Base-by-base conservation (phyloP, 352 stramenopile genomes). In the Pythium myriotylum region DNA sequence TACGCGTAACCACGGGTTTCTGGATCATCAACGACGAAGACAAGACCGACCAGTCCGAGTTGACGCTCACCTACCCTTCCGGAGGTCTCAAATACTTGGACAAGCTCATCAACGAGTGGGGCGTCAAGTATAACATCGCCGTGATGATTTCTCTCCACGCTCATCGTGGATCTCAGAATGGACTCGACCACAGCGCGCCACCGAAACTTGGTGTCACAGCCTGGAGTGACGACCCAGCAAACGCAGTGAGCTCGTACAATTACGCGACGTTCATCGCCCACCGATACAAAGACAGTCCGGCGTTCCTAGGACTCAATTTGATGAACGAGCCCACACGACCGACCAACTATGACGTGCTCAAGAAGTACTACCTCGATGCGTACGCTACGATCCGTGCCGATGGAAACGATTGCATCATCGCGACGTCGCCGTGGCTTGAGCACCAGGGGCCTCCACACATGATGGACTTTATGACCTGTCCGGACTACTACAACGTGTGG, bases 101-200 rank as follows among this genome's bases (percentile, higher is more conserved):
- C 58, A 50, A 47, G 32, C 67, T 82, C 19, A 83, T 87, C 46
- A 72, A 70, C 46, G 37, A 59, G 2, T 88, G 77, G 29, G 74
- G 62, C 9, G 40, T 68, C 24, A 73, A 74, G 59, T 73, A 80
- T 63, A 82, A 86, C 26, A 8, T 86, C 2, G 65, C 79, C 1
- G 79, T 88, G 4, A 68, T 86, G 51, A 51, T 86, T 14, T 86
- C 74, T 45, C 64, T 86, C 6, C 79, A 86, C 54, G 65, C 74
- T 2, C 74, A 84, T 33, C 61, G 73, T 22, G 74, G 76, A 8
- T 86, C 74, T 6, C 77, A 89, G 61, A 88, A 88, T 23, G 73
- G 76, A 4, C 70, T 65, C 56, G 77, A 84, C 49, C 71, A 82
- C 42, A 87, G 71, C 33, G 56, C 70, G 2, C 73, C 73, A 37